Evolutionary conservation across 345 rosid genomes (phyloP).

Genomic region (Gossypium rotundifolium): DNA sequence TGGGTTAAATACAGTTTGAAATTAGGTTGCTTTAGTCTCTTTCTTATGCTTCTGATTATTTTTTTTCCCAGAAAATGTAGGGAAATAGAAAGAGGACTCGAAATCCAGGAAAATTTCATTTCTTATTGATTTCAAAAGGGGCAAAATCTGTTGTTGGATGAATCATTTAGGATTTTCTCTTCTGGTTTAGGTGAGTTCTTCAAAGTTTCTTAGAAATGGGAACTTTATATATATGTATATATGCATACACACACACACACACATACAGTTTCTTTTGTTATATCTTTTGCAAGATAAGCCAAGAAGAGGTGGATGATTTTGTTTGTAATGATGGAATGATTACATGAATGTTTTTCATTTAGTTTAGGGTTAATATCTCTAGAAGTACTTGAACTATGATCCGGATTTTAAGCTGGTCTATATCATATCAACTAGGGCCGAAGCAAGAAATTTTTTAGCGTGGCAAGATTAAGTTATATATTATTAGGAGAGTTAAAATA

Average conservation of each 20-base stretch:
- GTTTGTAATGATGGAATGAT: background rate
- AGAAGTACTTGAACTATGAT: no score
- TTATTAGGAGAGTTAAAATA: no score
- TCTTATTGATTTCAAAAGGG: background rate
- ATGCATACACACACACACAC: background rate
- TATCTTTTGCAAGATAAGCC: background rate
- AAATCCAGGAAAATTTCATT: background rate
- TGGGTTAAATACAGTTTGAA: background rate
- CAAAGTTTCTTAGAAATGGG: background rate
- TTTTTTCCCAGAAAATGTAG: background rate
- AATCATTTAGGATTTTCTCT: background rate
- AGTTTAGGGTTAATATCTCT: no score
- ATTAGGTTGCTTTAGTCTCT: background rate
- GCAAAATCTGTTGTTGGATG: background rate
- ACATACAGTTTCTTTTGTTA: no score
- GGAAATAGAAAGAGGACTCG: background rate
- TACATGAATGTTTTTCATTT: background rate
- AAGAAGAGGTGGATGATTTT: background rate
- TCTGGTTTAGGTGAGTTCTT: background rate
- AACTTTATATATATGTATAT: background rate
- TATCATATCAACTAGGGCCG: no score
- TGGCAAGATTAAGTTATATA: no score
- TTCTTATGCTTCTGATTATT: background rate
- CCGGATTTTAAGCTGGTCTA: no score
- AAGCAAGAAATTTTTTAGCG: no score